Percentiles rank a stretch among this genome's conserved stretches.
Evolutionary conservation across 352 stramenopile species (phyloP).

Genomic region (Pseudoperonospora humuli): DNA sequence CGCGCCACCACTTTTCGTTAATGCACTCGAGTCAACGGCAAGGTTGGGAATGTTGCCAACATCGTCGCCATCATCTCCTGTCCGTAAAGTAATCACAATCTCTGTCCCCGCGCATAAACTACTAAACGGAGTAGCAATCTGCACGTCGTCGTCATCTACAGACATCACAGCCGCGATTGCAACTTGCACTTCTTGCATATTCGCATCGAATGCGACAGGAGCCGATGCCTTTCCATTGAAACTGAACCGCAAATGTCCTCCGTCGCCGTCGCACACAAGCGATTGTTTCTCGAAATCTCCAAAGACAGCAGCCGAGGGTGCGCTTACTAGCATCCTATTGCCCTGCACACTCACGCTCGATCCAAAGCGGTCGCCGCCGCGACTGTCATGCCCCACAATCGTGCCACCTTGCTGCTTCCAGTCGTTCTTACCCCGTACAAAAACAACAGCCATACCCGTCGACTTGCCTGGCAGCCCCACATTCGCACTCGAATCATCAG

Average conservation of each 20-base stretch:
- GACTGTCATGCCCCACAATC: constrained; percentile 48
- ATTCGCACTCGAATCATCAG: constrained; percentile 27
- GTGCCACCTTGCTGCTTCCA: constrained; percentile 68
- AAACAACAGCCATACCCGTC: constrained; percentile 60
- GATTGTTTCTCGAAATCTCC: constrained; percentile 69
- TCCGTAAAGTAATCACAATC: constrained; percentile 47
- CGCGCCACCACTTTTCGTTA: constrained; percentile 31
- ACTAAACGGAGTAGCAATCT: constrained; percentile 42
- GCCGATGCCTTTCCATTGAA: constrained; percentile 48
- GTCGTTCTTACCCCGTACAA: constrained; percentile 53
- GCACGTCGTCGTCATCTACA: constrained; percentile 41
- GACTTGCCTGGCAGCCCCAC: constrained; percentile 47
- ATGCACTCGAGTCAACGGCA: constrained; percentile 28
- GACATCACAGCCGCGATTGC: constrained; percentile 54
- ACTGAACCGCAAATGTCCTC: constrained; percentile 56
- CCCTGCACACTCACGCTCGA: constrained; percentile 56
- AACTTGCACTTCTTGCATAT: constrained; percentile 32
- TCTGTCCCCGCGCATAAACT: constrained; percentile 40
- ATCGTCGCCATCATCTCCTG: constrained; percentile 46
- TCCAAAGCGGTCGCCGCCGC: constrained; percentile 61
- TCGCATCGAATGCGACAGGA: constrained; percentile 54
- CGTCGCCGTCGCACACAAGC: constrained; percentile 66
- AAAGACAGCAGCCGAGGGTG: constrained; percentile 55
- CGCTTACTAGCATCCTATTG: constrained; percentile 48
- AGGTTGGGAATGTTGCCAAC: constrained; percentile 55